phyloP scores from a whole-genome alignment of 495 filamentous ascomycete species.

The Penicillium verhagenii region DNA sequence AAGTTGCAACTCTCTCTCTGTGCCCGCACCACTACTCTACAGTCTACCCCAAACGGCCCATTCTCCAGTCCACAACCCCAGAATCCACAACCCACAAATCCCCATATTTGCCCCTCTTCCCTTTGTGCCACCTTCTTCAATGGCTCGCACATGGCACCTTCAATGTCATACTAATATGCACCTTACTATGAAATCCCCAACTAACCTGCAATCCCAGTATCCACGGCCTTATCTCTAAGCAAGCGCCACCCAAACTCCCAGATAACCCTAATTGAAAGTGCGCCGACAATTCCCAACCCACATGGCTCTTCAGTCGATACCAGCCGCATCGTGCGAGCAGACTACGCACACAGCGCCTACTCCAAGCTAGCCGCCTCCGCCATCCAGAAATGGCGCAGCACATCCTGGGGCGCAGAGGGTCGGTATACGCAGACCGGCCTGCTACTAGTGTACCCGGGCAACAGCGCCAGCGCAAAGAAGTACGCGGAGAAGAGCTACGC shows the following conservation, averaged over 20 bases:
- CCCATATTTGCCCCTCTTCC: slow-evolving; percentile 10
- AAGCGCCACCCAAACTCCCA: slow-evolving; percentile 51
- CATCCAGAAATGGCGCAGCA: slow-evolving; percentile 67
- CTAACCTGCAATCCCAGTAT: slow-evolving; percentile 33
- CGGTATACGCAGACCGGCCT: slow-evolving; percentile 78
- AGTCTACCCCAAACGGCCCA: not conserved
- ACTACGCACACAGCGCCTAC: slow-evolving; percentile 76
- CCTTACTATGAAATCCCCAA: too few relatives aligned
- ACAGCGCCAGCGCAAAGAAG: slow-evolving; percentile 48
- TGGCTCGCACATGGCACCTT: too few relatives aligned
- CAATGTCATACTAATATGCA: too few relatives aligned
- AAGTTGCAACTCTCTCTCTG: slow-evolving; percentile 27
- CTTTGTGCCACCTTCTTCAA: not conserved
- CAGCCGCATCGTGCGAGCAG: slow-evolving; percentile 76
- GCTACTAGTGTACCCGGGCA: slow-evolving; percentile 59
- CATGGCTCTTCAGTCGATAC: slow-evolving; percentile 72
- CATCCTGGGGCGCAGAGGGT: slow-evolving; percentile 59
- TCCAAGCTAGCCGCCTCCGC: slow-evolving; percentile 65
- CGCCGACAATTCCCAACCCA: slow-evolving; percentile 63
- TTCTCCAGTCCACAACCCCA: not conserved
- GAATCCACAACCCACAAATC: not conserved
- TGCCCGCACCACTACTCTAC: not conserved
- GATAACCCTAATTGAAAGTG: slow-evolving; percentile 70
- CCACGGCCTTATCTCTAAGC: slow-evolving; percentile 65
- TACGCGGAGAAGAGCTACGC: slow-evolving; percentile 68